These are phyloP conservation scores for Phytophthora sp. DNA, from an alignment of 352 stramenopile genomes.

Conservation along the genomic window DNA sequence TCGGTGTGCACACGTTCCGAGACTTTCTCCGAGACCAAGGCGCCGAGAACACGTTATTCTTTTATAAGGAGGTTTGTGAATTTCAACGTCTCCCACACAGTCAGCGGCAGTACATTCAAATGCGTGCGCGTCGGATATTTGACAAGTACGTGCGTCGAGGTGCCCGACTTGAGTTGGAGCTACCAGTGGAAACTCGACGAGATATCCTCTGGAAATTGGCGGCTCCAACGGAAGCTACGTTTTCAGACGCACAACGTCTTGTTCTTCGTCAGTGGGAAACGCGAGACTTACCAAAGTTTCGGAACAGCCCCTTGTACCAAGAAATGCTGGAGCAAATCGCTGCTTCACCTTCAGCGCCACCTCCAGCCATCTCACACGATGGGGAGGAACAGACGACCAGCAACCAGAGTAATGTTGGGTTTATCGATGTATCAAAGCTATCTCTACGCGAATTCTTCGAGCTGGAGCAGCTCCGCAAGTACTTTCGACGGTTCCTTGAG, in stretches of 20 bases:
- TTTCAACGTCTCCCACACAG: slow-evolving; percentile 73
- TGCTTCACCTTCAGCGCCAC: slow-evolving; percentile 6
- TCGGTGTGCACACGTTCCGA: slow-evolving; percentile 59
- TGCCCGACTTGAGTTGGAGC: slow-evolving; percentile 64
- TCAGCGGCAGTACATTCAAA: slow-evolving; percentile 77
- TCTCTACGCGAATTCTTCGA: slow-evolving; percentile 70
- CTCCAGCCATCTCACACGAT: slow-evolving; percentile 12
- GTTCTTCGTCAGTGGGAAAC: slow-evolving; percentile 64
- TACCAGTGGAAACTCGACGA: slow-evolving; percentile 62
- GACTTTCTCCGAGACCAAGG: slow-evolving; percentile 60
- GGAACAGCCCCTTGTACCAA: slow-evolving; percentile 34
- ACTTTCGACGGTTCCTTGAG: slow-evolving; percentile 73
- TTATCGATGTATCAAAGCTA: slow-evolving; percentile 53
- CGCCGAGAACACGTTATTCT: slow-evolving; percentile 61
- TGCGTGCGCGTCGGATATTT: slow-evolving; percentile 72
- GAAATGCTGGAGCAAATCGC: slow-evolving; percentile 49
- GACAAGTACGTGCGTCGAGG: slow-evolving; percentile 72
- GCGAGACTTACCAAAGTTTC: slow-evolving; percentile 52
- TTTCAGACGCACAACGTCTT: slow-evolving; percentile 62
- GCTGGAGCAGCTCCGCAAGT: slow-evolving; percentile 55
- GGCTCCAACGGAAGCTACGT: slow-evolving; percentile 61
- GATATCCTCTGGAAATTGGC: slow-evolving; percentile 74
- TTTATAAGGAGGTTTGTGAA: slow-evolving; percentile 78
- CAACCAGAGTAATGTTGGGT: slow-evolving; percentile 26
- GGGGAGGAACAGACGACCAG: slow-evolving; percentile 13